Percentiles rank a stretch among this genome's conserved stretches.
These are phyloP conservation scores for Pseudomicrostroma phylloplanum DNA, from an alignment of 1,284 basidiomycete species.

Conservation along the genomic window DNA sequence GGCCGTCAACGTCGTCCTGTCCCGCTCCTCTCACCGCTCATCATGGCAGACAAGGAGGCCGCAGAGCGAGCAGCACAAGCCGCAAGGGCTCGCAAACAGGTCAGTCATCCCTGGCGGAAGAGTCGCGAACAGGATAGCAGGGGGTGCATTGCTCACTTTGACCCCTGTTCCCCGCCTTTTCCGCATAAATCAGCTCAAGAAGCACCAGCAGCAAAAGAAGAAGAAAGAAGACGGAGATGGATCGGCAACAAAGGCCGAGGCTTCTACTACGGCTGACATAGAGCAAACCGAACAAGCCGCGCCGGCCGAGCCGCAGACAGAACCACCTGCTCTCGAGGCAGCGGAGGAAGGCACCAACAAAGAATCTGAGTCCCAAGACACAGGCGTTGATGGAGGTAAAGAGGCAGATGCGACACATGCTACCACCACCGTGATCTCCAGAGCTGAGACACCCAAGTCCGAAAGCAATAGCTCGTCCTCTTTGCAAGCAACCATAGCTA, in stretches of 20 bases:
- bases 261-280: neutral
- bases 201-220: conserved; percentile 6
- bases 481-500: neutral
- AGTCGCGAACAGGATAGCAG: neutral
- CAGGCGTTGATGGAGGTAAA: neutral
- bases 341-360: neutral
- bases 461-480: neutral
- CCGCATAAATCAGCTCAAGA: neutral
- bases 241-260: neutral
- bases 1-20: neutral
- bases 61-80: conserved; percentile 1
- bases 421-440: too few species aligned
- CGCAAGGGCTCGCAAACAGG: conserved; percentile 7
- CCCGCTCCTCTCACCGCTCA: neutral
- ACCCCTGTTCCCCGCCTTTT: neutral
- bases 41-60: conserved; percentile 5
- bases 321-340: neutral
- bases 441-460: neutral
- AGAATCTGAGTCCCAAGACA: neutral
- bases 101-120: neutral
- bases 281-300: neutral
- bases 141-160: neutral
- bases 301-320: neutral
- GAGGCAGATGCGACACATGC: neutral
- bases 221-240: neutral